Evolutionary conservation across 768 basidiomycete genomes (phyloP).

Genomic region (Tricholoma saponaceum): DNA sequence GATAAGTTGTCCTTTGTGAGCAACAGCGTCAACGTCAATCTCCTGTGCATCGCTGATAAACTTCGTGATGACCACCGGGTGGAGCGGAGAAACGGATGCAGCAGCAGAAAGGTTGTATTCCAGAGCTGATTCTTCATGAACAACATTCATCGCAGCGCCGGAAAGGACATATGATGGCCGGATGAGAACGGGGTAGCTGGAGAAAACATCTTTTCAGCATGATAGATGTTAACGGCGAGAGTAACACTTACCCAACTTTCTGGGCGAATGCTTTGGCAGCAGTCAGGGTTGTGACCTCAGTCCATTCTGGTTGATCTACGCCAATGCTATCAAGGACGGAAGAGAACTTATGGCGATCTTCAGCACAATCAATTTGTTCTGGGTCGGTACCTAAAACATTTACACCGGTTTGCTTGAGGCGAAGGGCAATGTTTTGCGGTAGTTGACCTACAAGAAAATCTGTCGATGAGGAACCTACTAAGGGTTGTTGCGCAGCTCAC

Average conservation of each 20-base stretch:
- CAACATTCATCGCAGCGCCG: constrained; percentile 99
- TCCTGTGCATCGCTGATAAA: constrained; percentile 98
- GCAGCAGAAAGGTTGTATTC: constrained; percentile 97
- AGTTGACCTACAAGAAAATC: constrained; percentile 65
- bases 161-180: constrained; percentile 98
- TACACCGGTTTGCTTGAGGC: constrained; percentile 86
- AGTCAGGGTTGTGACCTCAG: constrained; percentile 82
- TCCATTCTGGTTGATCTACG: constrained; percentile 97
- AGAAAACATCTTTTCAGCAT: constrained; percentile 5
- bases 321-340: constrained; percentile 91
- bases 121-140: constrained; percentile 84
- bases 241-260: constrained; percentile 60
- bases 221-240: not conserved
- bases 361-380: constrained; percentile 90
- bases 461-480: constrained; percentile 2
- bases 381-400: constrained; percentile 97
- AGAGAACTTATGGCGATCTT: constrained; percentile 99
- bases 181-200: constrained; percentile 93
- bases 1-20: constrained; percentile 85
- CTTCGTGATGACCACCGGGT: constrained; percentile 98
- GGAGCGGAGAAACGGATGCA: constrained; percentile 91
- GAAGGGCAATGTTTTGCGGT: constrained; percentile 97
- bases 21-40: constrained; percentile 97
- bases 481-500: constrained; percentile 36
- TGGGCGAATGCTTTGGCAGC: constrained; percentile 90